Base-by-base conservation (phyloP, 176 grass and related monocot genomes). In the Hyparrhenia diplandra region DNA sequence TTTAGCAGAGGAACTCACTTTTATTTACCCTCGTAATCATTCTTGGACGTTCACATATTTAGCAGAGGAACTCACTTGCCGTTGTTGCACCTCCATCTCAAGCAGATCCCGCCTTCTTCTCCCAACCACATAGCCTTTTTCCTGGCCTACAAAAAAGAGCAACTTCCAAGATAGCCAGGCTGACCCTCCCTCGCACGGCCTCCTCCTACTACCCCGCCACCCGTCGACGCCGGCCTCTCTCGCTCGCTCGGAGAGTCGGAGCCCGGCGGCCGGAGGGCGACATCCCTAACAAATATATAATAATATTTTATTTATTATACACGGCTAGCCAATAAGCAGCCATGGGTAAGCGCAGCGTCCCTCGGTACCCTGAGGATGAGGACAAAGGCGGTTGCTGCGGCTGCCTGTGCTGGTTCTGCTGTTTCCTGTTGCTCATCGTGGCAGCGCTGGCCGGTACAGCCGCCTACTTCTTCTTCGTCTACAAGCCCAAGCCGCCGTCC, bases 401-500 rank as follows among this genome's bases (percentile, higher is more conserved):
- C 4, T 89, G 87, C 79, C 36, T 94, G 4, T 88, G 90, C 65
- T 87, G 92, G 59, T 97, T 46, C 85, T 92, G 85, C 70, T 92
- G 85, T 86, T 83, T 90, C 76, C 63, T 97, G 58, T 30, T 97
- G 9, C n/a, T 97, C 34, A 37, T 97, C 74, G 1, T 94, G 4
- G 30, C 91, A 31, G 47, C 64, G 36, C 2, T 89, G 0, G 74
- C 35, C 6, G 89, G 51, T 65, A 7, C 51, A 21, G 25, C 18
- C 3, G 59, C 30, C 37, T 94, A 90, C 73, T 20, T 90, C 30
- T 82, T 67, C 80, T 51, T 75, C 43, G 13, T 80, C 24, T 78
- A 87, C 87, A 92, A 90, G 43, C 92, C 94, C 25, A 78, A 89
- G 84, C 14, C 83, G 17, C 92, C 94, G 2, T 90, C 92, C 66